Percentiles rank a stretch among this genome's conserved stretches.
Conservation (phyloP, 2,329 filamentous ascomycete genomes). For the Eutypella sp. region DNA sequence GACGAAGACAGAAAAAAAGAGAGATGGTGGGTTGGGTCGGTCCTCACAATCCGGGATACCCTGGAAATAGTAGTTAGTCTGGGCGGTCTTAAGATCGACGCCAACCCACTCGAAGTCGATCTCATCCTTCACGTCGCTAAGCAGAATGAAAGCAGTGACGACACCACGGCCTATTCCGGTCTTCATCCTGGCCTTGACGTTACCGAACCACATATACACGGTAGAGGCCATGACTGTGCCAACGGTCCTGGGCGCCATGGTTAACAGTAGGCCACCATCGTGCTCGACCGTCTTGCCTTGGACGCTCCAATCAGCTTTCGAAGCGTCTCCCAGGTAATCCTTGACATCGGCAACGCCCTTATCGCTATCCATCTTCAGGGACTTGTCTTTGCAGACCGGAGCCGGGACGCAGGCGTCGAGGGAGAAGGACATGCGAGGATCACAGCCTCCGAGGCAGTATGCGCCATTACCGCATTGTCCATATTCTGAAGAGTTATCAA, state of each 20-base stretch:
- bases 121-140: conserved; percentile 95
- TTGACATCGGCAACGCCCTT: conserved; percentile 66
- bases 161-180: conserved; percentile 82
- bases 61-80: conserved; percentile 98
- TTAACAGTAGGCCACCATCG: conserved; percentile 70
- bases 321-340: conserved; percentile 81
- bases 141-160: conserved; percentile 93
- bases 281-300: conserved; percentile 69
- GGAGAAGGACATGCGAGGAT: conserved; percentile 76
- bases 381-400: conserved; percentile 72
- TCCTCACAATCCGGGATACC: conserved; percentile 82
- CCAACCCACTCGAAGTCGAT: conserved; percentile 97
- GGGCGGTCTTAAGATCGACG: conserved; percentile 66
- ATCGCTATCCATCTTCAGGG: conserved; percentile 68
- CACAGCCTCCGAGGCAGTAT: conserved; percentile 93
- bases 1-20: background rate
- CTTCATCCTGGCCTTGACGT: conserved; percentile 78
- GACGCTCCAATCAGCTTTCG: conserved; percentile 79
- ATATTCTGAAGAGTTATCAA: too few relatives aligned
- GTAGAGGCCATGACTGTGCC: conserved; percentile 83
- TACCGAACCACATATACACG: conserved; percentile 95
- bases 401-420: conserved; percentile 81
- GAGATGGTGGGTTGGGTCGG: conserved; percentile 10
- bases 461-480: conserved; percentile 89
- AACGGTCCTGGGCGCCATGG: conserved; percentile 80